Percentiles rank a stretch among this genome's conserved stretches.
phyloP scores from a whole-genome alignment of 192 early-diverging fungal species.

The Powellomyces hirtus region DNA sequence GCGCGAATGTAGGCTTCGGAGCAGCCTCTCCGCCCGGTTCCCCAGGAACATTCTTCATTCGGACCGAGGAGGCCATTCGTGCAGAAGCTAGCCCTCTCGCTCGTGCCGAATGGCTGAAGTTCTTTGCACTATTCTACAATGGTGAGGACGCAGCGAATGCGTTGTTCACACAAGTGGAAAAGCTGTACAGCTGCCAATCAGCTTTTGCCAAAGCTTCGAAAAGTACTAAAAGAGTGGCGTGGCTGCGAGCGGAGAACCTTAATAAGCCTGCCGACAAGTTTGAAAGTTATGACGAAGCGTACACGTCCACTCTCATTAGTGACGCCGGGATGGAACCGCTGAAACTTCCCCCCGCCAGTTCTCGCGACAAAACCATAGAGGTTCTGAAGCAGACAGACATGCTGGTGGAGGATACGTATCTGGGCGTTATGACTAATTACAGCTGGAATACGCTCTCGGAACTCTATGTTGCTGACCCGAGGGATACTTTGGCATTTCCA shows the following conservation, averaged over 20 bases:
- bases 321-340: conserved; percentile 6
- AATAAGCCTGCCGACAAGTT: background rate
- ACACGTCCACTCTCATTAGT: conserved; percentile 5
- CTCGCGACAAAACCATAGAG: background rate
- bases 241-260: background rate
- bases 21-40: background rate
- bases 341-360: background rate
- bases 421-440: background rate
- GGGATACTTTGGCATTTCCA: background rate
- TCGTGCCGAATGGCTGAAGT: conserved; percentile 31
- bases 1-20: conserved; percentile 7
- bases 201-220: background rate
- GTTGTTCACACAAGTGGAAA: background rate
- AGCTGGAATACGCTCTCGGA: background rate
- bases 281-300: background rate
- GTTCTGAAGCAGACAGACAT: conserved; percentile 1
- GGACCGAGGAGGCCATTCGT: conserved; percentile 8
- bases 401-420: conserved; percentile 10
- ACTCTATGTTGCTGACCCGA: background rate
- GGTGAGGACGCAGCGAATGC: background rate
- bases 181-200: conserved; percentile 1
- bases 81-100: conserved; percentile 21
- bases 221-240: background rate
- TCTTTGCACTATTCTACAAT: conserved; percentile 29
- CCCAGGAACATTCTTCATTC: background rate